Conservation (phyloP, 805 yeast genomes). For the Scheffersomyces lignosus region DNA sequence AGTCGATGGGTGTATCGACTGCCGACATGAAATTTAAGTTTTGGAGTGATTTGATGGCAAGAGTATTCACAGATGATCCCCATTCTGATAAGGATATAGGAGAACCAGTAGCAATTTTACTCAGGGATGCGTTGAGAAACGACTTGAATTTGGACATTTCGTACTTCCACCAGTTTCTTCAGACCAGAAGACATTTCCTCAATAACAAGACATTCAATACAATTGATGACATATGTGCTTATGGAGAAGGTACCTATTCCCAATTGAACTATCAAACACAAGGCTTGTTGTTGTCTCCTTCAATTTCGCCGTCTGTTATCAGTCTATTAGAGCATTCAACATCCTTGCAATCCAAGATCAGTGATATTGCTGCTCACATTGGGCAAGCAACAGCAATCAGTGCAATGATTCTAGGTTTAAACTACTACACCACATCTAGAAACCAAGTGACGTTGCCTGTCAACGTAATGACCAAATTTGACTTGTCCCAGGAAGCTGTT, state of each 20-base stretch:
- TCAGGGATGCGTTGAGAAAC: conserved; percentile 52
- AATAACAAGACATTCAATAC: conserved; percentile 46
- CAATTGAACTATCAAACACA: conserved; percentile 71
- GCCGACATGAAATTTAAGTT: conserved; percentile 62
- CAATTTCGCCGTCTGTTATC: conserved; percentile 56
- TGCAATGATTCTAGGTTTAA: conserved; percentile 58
- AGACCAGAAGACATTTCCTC: conserved; percentile 56
- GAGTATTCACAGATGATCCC: conserved; percentile 39
- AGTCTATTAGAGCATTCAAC: conserved; percentile 48
- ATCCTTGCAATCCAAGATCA: conserved; percentile 41
- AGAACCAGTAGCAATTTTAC: conserved; percentile 64
- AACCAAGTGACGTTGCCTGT: conserved; percentile 62
- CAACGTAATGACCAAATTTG: conserved; percentile 53
- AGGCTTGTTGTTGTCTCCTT: conserved; percentile 56
- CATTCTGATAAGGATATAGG: conserved; percentile 37
- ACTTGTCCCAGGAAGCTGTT: conserved; percentile 63
- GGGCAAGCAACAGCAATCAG: conserved; percentile 82
- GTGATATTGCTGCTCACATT: conserved; percentile 72
- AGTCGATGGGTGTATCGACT: conserved; percentile 39
- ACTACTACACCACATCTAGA: conserved; percentile 53
- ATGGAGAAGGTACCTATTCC: conserved; percentile 78
- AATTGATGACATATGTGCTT: conserved; percentile 62
- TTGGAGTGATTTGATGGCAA: conserved; percentile 66
- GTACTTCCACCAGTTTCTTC: conserved; percentile 59
- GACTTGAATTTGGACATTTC: conserved; percentile 52